phyloP scores from a whole-genome alignment of 2,329 filamentous ascomycete species.

The Diaporthe sp. region DNA sequence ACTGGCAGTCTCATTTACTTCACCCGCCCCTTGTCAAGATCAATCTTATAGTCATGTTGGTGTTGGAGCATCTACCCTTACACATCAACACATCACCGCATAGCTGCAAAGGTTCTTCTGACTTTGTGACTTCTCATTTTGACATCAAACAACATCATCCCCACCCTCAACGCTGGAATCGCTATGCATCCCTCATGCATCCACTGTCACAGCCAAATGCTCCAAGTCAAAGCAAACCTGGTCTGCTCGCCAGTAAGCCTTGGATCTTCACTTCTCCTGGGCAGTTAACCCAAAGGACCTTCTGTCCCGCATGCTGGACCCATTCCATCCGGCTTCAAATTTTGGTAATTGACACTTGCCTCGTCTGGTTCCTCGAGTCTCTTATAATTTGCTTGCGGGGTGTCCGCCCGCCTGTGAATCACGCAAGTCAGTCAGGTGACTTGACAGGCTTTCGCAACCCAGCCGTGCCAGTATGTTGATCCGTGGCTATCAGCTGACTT shows the following conservation, averaged over 20 bases:
- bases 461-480: background rate
- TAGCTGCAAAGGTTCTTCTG: background rate
- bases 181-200: slow-evolving; percentile 3
- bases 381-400: background rate
- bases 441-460: background rate
- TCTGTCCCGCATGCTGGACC: background rate
- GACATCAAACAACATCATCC: background rate
- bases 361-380: background rate
- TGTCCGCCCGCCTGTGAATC: background rate
- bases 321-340: background rate
- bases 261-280: background rate
- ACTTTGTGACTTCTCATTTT: slow-evolving; percentile 5
- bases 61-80: background rate
- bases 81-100: background rate
- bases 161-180: background rate
- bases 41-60: background rate
- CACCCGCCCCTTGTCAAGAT: background rate
- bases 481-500: background rate
- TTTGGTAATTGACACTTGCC: background rate
- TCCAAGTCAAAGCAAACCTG: background rate
- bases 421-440: background rate
- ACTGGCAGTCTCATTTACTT: background rate
- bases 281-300: background rate
- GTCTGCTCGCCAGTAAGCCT: background rate
- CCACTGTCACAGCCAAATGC: background rate